These are phyloP conservation scores for Cronartium ribicola DNA, from an alignment of 1,284 basidiomycete species.

Conservation along the genomic window DNA sequence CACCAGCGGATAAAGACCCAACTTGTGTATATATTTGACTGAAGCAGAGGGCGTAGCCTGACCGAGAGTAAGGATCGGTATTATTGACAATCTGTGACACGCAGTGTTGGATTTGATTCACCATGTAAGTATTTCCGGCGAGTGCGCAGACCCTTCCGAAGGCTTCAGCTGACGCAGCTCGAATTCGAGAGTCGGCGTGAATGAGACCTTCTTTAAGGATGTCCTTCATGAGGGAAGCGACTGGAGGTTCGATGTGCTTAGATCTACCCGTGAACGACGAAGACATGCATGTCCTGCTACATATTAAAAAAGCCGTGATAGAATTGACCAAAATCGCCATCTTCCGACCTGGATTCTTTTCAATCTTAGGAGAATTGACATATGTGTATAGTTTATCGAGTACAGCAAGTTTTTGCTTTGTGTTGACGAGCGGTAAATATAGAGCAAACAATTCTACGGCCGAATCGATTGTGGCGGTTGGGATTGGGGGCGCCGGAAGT, in stretches of 20 bases:
- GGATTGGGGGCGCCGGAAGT: constrained; percentile 67
- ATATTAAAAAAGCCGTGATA: constrained; percentile 71
- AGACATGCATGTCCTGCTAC: constrained; percentile 56
- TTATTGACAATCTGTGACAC: constrained; percentile 97
- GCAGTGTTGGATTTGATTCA: constrained; percentile 80
- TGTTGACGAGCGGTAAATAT: constrained; percentile 69
- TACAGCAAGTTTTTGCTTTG: constrained; percentile 64
- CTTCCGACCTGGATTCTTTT: constrained; percentile 82
- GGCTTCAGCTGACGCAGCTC: constrained; percentile 78
- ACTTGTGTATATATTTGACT: constrained; percentile 90
- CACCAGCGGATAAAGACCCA: constrained; percentile 86
- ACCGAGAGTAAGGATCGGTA: constrained; percentile 84
- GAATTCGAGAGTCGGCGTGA: constrained; percentile 71
- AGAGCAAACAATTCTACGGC: constrained; percentile 80
- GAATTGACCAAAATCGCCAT: constrained; percentile 81
- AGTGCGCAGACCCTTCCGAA: constrained; percentile 81
- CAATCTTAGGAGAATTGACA: constrained; percentile 70
- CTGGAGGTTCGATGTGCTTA: constrained; percentile 19
- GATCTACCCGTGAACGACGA: constrained; percentile 22
- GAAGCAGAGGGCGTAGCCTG: constrained; percentile 88
- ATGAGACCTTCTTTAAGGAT: constrained; percentile 64
- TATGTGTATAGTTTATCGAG: constrained; percentile 60
- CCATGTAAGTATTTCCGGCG: constrained; percentile 78
- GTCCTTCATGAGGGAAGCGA: constrained; percentile 36
- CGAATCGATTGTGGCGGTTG: constrained; percentile 80